These are phyloP conservation scores for Thelephora terrestris DNA, from an alignment of 1,284 basidiomycete species.

Conservation along the genomic window DNA sequence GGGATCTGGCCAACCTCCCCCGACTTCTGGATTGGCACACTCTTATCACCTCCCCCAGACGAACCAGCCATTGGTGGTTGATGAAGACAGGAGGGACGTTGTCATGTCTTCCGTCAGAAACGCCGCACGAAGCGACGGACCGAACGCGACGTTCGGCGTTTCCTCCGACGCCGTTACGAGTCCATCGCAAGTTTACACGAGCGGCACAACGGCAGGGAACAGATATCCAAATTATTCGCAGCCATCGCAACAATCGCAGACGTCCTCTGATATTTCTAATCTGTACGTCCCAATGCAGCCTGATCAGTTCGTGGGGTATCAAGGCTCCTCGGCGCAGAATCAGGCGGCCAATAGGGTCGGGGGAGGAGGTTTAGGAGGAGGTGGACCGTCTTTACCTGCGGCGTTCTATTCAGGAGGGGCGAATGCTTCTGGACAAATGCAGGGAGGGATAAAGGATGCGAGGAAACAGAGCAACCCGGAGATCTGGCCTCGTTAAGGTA, in stretches of 20 bases:
- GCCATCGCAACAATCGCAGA: conserved; percentile 25
- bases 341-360: conserved; percentile 21
- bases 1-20: conserved; percentile 27
- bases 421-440: conserved; percentile 23
- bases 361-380: conserved; percentile 33
- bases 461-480: background rate
- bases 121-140: conserved; percentile 43
- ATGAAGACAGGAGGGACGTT: conserved; percentile 57
- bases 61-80: conserved; percentile 42
- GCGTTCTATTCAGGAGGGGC: conserved; percentile 55
- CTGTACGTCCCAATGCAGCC: conserved; percentile 73
- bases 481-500: background rate
- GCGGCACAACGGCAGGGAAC: conserved; percentile 39
- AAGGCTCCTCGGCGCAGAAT: conserved; percentile 20
- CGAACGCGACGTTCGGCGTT: conserved; percentile 31
- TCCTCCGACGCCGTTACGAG: conserved; percentile 49
- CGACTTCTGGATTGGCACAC: conserved; percentile 60
- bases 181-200: conserved; percentile 60
- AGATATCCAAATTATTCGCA: conserved; percentile 46
- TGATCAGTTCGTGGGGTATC: conserved; percentile 58
- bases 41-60: conserved; percentile 43
- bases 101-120: conserved; percentile 68
- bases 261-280: conserved; percentile 48
- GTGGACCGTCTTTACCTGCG: conserved; percentile 38
- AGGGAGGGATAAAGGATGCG: background rate